Percentiles rank a stretch among this genome's conserved stretches.
Conservation (phyloP, 2,329 filamentous ascomycete genomes). For the Zymoseptoria passerinii region DNA sequence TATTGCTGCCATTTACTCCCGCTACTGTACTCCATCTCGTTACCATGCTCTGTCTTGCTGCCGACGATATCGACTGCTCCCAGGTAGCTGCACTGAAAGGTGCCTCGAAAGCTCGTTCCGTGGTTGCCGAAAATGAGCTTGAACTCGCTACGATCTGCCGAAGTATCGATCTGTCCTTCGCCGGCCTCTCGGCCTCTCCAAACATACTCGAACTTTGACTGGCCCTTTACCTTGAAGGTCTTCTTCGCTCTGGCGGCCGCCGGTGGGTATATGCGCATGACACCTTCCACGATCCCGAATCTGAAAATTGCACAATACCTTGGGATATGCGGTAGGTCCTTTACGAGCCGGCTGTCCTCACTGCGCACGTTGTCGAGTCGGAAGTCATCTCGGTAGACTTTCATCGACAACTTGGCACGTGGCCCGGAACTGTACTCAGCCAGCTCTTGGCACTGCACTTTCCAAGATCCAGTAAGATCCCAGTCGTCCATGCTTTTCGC, state of each 20-base stretch:
- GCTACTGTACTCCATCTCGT: slow-evolving; percentile 1
- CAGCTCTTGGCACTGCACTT: slow-evolving; percentile 1
- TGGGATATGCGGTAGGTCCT: neutral
- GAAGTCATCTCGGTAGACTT: slow-evolving; percentile 8
- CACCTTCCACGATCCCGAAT: slow-evolving; percentile 6
- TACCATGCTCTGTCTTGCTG: slow-evolving; percentile 5
- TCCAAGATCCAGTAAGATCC: slow-evolving; percentile 5
- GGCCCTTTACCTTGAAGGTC: slow-evolving; percentile 1
- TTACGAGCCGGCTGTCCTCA: neutral
- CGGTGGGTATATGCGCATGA: slow-evolving; percentile 8
- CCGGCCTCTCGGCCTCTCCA: slow-evolving; percentile 11
- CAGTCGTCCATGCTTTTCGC: slow-evolving; percentile 3
- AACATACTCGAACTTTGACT: slow-evolving; percentile 3
- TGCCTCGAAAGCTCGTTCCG: slow-evolving; percentile 4
- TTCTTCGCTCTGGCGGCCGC: neutral
- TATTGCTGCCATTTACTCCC: slow-evolving; percentile 1
- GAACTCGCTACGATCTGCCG: neutral
- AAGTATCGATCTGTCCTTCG: slow-evolving; percentile 2
- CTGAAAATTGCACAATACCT: slow-evolving; percentile 8
- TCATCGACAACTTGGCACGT: slow-evolving; percentile 2
- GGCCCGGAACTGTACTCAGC: neutral
- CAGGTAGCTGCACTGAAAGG: slow-evolving; percentile 3
- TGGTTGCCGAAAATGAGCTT: slow-evolving; percentile 1
- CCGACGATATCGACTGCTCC: neutral
- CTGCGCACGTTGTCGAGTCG: neutral